Base-by-base conservation (phyloP, 306 rosid species). In the Lathyrus oleraceus region DNA sequence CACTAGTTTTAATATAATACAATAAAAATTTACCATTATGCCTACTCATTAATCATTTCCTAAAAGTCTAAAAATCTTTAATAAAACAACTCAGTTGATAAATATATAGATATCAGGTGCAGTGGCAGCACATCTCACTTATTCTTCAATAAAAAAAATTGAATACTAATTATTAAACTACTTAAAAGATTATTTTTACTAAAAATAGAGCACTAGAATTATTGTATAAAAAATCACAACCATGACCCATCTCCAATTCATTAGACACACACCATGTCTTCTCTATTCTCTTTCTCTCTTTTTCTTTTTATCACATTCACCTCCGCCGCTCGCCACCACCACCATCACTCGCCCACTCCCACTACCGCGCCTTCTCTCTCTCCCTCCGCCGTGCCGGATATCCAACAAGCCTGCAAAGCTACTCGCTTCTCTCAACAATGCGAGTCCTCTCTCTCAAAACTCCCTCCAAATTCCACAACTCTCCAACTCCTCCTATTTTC, bases 401-500 rank as follows among this genome's bases (percentile, higher is more conserved):
- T 87, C 75, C 87, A 65, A 4, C 69, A 23, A 8, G 91, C 88
- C 69, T 94, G 99, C 81, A 68, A 65, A 4, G 96, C 96, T 59
- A 91, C 99, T 3, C 95, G 92, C 45, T 94, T 87, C 78, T 89
- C 92, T 0, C 79, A 75, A 27, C 70, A 42, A 39, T 94, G 99
- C 73, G 45, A 64, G 19, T 17, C 83, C 62, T 72, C 95, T 16
- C 74, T 94, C 4, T 0, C 85, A 52, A 49, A 58, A 17, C 76
- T 83, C 21, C 78, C 88, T 2, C 61, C 76, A 2, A 65, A 76
- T 11, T 78, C 92, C 0, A 25, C 85, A 10, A 13, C 89, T 0
- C 52, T 84, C 25, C 76, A 88, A 23, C 67, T 84, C 8, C 17
- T 94, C 78, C 81, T 81, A n/a, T 62, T 80, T 12, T 87, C 95